Evolutionary conservation across 306 rosid genomes (phyloP), one percentile per base, ranked within the genome.

Genomic region (Dalbergia cochinchinensis): DNA sequence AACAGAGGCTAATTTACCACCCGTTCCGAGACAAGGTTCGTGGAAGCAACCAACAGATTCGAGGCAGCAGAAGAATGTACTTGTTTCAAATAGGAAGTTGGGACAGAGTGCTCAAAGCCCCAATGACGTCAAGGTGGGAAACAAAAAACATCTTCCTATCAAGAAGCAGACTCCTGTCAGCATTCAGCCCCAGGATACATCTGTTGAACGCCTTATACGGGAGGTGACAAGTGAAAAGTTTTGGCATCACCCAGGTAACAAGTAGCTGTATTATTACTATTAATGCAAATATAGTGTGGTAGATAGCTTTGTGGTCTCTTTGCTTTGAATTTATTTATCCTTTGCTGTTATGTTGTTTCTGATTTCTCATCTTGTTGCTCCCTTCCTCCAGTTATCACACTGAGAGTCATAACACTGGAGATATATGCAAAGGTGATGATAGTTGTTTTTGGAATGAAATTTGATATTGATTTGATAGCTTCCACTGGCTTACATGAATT

Each of bases 151-250:
- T 76, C 85, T 77, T 84, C 81, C 96, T 67, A 83, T 83, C 83
- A 95, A 95, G 89, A 95, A 91, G 90, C 99, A 89, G 81, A 78
- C 77, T 73, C 73, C 91, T 73, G 83, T 67, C 26, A 87, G 86
- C 83, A 77, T 77, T 72, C 81, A 74, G 72, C 86, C 94, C 83
- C 98, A 90, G 80, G 98, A 95, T 84, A 84, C 98, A 1, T 95
- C 99, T 0, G 96, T 95, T 64, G 99, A 95, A 84, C 97, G 98
- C 78, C 99, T 95, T 63, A 93, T 95, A 85, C 89, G 99, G 71
- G 98, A 95, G 91, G 99, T 95, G 68, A 95, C 98, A 60, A 95
- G 89, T 34, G 99, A 91, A 80, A 95, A 93, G 90, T 93, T 95
- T 87, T 95, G 99, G 98, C 98, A 90, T 76, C 94, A 90, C 67